phyloP scores from a whole-genome alignment of 371 early-diverging fungal genomes.

The Paramicrosporidium saccamoebae region DNA sequence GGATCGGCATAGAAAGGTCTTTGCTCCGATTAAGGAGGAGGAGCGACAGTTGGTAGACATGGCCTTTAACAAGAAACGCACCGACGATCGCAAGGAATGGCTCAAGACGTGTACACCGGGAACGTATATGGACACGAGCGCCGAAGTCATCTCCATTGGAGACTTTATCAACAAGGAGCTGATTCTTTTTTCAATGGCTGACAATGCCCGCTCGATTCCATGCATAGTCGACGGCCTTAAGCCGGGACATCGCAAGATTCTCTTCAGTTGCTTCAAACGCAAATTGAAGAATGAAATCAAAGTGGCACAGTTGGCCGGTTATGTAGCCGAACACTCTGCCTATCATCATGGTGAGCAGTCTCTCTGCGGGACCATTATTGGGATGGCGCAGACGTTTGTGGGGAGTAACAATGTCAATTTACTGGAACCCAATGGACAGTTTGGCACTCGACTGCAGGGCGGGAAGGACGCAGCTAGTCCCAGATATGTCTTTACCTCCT shows the following conservation, averaged over 20 bases:
- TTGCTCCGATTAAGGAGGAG: conserved; percentile 15
- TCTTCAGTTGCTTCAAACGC: conserved; percentile 74
- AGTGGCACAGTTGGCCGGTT: conserved; percentile 81
- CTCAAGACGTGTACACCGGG: conserved; percentile 54
- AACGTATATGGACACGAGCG: conserved; percentile 69
- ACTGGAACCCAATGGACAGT: conserved; percentile 75
- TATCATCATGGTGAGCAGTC: conserved; percentile 96
- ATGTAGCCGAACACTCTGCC: conserved; percentile 67
- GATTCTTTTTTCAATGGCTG: conserved; percentile 87
- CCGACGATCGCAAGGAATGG: conserved; percentile 92
- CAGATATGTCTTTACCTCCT: conserved; percentile 83
- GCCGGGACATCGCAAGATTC: conserved; percentile 93
- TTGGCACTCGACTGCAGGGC: conserved; percentile 84
- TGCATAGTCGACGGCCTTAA: conserved; percentile 94
- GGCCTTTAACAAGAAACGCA: conserved; percentile 94
- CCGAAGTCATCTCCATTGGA: conserved; percentile 31
- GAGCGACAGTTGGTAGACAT: conserved; percentile 70
- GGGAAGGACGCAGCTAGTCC: conserved; percentile 94
- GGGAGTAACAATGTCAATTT: conserved; percentile 93
- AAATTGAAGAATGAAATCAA: conserved; percentile 65
- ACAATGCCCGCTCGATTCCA: conserved; percentile 92
- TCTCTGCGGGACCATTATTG: conserved; percentile 67
- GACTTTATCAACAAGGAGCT: conserved; percentile 97
- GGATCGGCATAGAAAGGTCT: conserved; percentile 52
- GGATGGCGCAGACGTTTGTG: conserved; percentile 90